Evolutionary conservation across 495 filamentous ascomycete species (phyloP).

Genomic region (Penicillium ochrochloron): DNA sequence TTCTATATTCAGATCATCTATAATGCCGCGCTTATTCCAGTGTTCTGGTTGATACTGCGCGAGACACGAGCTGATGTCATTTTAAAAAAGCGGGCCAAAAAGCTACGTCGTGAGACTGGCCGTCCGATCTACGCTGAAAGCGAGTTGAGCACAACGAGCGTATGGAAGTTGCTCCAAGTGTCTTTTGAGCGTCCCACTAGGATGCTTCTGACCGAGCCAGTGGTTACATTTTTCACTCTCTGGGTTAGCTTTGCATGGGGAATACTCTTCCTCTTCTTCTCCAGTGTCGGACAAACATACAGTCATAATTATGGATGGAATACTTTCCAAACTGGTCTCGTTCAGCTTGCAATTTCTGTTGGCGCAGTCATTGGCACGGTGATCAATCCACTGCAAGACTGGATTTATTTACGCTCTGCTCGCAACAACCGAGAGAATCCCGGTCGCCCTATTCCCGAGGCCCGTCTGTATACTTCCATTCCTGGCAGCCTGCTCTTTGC

Average conservation of each 20-base stretch:
- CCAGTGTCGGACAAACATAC: conserved; percentile 46
- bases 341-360: conserved; percentile 49
- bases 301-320: conserved; percentile 43
- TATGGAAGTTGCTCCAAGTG: conserved; percentile 31
- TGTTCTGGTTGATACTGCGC: conserved; percentile 47
- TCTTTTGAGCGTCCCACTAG: conserved; percentile 51
- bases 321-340: conserved; percentile 37
- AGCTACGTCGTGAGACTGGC: conserved; percentile 65
- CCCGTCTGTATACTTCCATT: conserved; percentile 45
- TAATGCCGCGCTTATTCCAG: conserved; percentile 46
- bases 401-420: conserved; percentile 41
- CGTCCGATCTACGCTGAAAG: conserved; percentile 41
- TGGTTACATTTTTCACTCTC: conserved; percentile 57
- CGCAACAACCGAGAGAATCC: conserved; percentile 33
- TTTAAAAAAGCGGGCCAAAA: conserved; percentile 63
- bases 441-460: conserved; percentile 44
- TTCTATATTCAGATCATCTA: conserved; percentile 59
- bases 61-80: conserved; percentile 56
- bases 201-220: conserved; percentile 58
- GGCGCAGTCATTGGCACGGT: conserved; percentile 47
- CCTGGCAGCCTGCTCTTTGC: conserved; percentile 49
- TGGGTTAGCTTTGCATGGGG: conserved; percentile 59
- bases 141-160: conserved; percentile 35
- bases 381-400: conserved; percentile 48
- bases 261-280: conserved; percentile 55